phyloP scores from a whole-genome alignment of 2,329 filamentous ascomycete genomes.

The Xylariomycetidae sp. region DNA sequence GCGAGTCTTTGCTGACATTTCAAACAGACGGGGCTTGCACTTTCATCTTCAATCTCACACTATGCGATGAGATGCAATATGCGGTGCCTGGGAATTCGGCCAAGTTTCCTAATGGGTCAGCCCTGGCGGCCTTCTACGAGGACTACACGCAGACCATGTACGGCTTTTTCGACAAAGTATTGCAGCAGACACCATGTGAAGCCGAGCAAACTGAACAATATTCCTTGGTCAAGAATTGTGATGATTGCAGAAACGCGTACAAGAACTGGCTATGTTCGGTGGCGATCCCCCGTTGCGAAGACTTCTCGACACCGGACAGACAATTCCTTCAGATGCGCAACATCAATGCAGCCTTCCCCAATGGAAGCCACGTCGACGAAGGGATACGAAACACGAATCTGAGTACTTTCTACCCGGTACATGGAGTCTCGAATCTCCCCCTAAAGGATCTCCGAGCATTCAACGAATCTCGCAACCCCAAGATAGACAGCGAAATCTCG shows the following conservation, averaged over 20 bases:
- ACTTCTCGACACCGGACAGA: conserved; percentile 53
- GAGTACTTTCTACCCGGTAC: too few relatives aligned
- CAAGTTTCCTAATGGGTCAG: conserved; percentile 51
- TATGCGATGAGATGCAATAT: conserved; percentile 85
- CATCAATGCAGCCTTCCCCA: conserved; percentile 62
- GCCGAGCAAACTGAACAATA: conserved; percentile 67
- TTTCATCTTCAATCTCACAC: conserved; percentile 77
- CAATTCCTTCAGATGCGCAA: conserved; percentile 59
- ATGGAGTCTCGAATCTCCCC: too few relatives aligned
- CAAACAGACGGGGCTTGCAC: conserved; percentile 50
- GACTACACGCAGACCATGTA: conserved; percentile 63
- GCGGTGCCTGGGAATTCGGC: conserved; percentile 76
- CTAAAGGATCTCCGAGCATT: conserved; percentile 31
- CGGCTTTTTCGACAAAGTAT: conserved; percentile 70
- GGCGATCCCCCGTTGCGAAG: conserved; percentile 84
- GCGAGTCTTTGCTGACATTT: conserved; percentile 1
- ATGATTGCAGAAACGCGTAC: conserved; percentile 73
- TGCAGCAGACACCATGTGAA: conserved; percentile 83
- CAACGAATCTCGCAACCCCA: conserved; percentile 59
- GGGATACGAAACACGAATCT: conserved; percentile 21
- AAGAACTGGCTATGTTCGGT: conserved; percentile 94
- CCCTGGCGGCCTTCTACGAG: conserved; percentile 72
- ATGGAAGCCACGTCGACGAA: conserved; percentile 51
- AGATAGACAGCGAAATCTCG: conserved; percentile 64
- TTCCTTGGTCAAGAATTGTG: conserved; percentile 71